Conservation (phyloP, 768 basidiomycete species). For the Leccinum obscurum region DNA sequence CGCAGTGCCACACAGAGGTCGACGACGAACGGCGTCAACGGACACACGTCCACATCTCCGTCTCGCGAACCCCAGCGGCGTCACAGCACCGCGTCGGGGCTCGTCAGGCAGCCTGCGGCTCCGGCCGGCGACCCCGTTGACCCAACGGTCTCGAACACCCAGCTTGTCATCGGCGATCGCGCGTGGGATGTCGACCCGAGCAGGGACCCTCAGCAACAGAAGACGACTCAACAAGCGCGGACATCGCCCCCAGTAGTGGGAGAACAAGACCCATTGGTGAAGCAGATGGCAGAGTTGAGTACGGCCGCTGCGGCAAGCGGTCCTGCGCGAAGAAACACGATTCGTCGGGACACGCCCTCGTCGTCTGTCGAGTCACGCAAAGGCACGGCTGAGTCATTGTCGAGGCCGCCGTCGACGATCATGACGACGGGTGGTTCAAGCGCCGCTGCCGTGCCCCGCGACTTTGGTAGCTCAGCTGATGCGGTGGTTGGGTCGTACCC, state of each 20-base stretch:
- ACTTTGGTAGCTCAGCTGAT: constrained; percentile 77
- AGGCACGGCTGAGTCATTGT: constrained; percentile 25
- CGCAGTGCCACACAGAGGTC: constrained; percentile 35
- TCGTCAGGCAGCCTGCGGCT: constrained; percentile 26
- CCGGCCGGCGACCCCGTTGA: constrained; percentile 57
- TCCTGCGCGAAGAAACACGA: constrained; percentile 20
- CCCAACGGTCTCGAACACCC: constrained; percentile 63
- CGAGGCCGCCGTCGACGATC: constrained; percentile 26
- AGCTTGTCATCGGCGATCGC: constrained; percentile 58
- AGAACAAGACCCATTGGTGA: constrained; percentile 61
- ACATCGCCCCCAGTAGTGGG: constrained; percentile 36
- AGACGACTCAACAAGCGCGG: constrained; percentile 10
- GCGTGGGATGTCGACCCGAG: constrained; percentile 66
- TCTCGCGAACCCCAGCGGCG: constrained; percentile 27
- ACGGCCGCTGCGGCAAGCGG: constrained; percentile 28
- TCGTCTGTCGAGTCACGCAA: constrained; percentile 27
- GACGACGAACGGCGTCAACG: constrained; percentile 32
- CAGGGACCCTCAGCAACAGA: constrained; percentile 60
- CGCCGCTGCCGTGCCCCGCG: constrained; percentile 34
- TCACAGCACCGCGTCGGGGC: constrained; percentile 24
- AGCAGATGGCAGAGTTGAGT: constrained; percentile 59
- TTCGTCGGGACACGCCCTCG: constrained; percentile 26
- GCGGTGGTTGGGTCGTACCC: constrained; percentile 79
- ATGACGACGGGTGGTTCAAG: constrained; percentile 8
- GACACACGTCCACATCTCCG: constrained; percentile 28